These are phyloP conservation scores for Ligustrum vulgare DNA, from an alignment of 257 asterid species.

Conservation along the genomic window DNA sequence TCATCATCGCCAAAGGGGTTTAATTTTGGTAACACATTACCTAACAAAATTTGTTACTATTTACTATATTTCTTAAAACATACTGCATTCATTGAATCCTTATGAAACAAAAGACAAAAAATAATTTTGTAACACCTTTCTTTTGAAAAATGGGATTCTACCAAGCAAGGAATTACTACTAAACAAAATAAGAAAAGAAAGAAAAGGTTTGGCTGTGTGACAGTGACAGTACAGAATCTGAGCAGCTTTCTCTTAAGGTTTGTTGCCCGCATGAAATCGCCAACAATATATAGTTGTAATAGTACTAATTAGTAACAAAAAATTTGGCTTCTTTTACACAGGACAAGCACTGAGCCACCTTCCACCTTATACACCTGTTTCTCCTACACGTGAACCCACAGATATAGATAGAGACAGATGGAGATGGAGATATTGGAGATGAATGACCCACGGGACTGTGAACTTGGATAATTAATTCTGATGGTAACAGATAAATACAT, in stretches of 20 bases:
- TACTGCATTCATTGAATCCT: not conserved
- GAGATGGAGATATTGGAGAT: no score
- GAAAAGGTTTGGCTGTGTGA: not conserved
- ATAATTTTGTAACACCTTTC: no score
- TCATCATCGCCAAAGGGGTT: no score
- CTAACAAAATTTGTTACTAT: no score
- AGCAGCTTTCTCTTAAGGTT: constrained; percentile 29
- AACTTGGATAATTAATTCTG: not conserved
- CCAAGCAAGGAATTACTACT: no score
- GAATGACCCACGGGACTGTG: not conserved
- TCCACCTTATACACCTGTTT: constrained; percentile 41
- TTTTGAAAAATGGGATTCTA: no score
- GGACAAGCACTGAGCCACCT: constrained; percentile 42
- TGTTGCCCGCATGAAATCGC: constrained; percentile 37
- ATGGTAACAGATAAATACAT: not conserved
- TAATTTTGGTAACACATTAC: no score
- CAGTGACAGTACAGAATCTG: constrained; percentile 14
- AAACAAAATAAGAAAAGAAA: not conserved
- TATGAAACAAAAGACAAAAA: no score
- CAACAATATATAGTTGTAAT: constrained; percentile 6
- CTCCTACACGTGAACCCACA: constrained; percentile 30
- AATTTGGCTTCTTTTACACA: constrained; percentile 30
- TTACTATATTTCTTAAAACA: no score
- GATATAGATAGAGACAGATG: not conserved
- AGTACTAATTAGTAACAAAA: constrained; percentile 28